Conservation (phyloP, 257 asterid genomes). For the Jacaranda mimosifolia region DNA sequence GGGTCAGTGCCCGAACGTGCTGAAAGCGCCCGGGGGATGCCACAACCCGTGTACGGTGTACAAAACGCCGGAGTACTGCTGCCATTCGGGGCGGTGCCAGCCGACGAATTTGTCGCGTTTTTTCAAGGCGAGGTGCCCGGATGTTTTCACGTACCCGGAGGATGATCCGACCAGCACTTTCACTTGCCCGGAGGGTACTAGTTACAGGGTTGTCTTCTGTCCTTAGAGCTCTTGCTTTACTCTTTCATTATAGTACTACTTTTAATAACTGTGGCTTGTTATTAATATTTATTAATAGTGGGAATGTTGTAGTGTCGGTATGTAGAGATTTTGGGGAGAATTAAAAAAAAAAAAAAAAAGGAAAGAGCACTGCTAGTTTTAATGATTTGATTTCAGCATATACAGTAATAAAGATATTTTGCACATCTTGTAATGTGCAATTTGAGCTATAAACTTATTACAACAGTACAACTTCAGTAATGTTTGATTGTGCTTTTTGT, state of each 20-base stretch:
- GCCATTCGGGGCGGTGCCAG: slow-evolving; percentile 58
- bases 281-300: neutral
- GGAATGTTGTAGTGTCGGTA: neutral
- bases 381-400: no score
- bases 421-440: no score
- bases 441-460: no score
- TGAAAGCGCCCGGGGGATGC: slow-evolving; percentile 71
- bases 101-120: slow-evolving; percentile 62
- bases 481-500: no score
- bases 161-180: slow-evolving; percentile 67
- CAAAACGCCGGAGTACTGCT: slow-evolving; percentile 65
- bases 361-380: no score
- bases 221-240: slow-evolving; percentile 34
- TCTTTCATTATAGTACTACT: neutral
- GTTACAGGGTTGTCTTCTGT: slow-evolving; percentile 60
- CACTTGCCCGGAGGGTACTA: slow-evolving; percentile 53
- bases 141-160: slow-evolving; percentile 62
- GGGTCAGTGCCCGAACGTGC: slow-evolving; percentile 58
- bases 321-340: no score
- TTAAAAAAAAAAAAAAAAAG: no score
- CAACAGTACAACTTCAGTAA: no score
- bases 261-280: neutral
- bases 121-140: slow-evolving; percentile 68
- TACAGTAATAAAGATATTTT: no score
- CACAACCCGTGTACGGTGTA: slow-evolving; percentile 75